phyloP scores from a whole-genome alignment of 148 eudicot species.

The Fagopyrum homotropicum region DNA sequence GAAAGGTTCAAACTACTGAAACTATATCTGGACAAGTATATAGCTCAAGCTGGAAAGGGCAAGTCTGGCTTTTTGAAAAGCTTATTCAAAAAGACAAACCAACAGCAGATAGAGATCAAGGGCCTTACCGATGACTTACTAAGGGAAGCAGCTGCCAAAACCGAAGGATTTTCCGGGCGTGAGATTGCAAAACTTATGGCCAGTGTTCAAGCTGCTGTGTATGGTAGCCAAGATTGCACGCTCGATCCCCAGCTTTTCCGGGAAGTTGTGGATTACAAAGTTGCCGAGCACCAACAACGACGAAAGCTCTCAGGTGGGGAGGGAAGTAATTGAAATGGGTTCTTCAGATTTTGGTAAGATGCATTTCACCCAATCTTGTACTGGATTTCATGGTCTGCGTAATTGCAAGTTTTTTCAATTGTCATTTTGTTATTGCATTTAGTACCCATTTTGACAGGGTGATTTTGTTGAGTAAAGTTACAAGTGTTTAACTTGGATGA shows the following conservation, averaged over 20 bases:
- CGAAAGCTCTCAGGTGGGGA: slow-evolving; percentile 55
- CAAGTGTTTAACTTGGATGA: background rate
- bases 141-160: slow-evolving; percentile 81
- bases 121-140: slow-evolving; percentile 72
- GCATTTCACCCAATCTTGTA: background rate
- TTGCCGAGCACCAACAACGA: slow-evolving; percentile 95
- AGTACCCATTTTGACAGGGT: background rate
- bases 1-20: slow-evolving; percentile 77
- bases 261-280: slow-evolving; percentile 95
- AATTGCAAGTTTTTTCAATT: background rate
- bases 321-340: background rate
- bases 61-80: slow-evolving; percentile 52
- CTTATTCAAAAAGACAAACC: slow-evolving; percentile 53
- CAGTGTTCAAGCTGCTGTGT: slow-evolving; percentile 94
- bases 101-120: slow-evolving; percentile 73
- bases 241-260: slow-evolving; percentile 75
- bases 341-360: background rate
- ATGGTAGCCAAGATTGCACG: slow-evolving; percentile 80
- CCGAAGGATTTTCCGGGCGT: slow-evolving; percentile 92
- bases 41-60: slow-evolving; percentile 70
- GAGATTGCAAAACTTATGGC: slow-evolving; percentile 99
- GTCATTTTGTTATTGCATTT: background rate
- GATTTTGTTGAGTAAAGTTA: background rate
- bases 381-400: background rate
- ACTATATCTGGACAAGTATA: slow-evolving; percentile 88